These are phyloP conservation scores for Liquidambar formosana DNA, from an alignment of 164 flowering plant species.

Conservation along the genomic window DNA sequence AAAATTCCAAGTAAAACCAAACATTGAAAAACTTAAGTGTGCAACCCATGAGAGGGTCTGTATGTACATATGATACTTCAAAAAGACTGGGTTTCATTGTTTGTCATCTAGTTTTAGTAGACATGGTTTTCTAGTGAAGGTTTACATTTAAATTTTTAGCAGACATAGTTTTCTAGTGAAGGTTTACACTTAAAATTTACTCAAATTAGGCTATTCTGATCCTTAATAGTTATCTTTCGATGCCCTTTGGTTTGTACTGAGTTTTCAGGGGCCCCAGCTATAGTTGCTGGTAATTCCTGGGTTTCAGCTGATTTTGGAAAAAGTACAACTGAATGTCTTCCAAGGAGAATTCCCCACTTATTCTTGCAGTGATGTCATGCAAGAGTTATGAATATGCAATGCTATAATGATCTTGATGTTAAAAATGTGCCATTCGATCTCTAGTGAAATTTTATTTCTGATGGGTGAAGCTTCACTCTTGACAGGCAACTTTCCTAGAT, in stretches of 20 bases:
- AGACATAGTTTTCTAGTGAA: not conserved
- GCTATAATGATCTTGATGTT: no score
- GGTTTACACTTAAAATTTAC: no score
- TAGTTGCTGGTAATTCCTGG: no score
- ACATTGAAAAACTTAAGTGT: not conserved
- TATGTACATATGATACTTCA: not conserved
- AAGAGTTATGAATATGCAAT: no score
- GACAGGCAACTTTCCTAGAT: slow-evolving; percentile 90
- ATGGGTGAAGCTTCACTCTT: slow-evolving; percentile 12
- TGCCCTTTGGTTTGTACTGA: not conserved
- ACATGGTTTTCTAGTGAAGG: not conserved
- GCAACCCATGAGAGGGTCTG: not conserved
- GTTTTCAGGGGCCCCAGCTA: not conserved
- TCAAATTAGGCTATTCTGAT: not conserved
- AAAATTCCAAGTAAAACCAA: not conserved
- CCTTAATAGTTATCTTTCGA: not conserved
- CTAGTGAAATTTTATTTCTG: not conserved
- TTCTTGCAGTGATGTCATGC: not conserved
- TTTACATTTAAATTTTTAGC: no score
- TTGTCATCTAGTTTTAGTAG: not conserved
- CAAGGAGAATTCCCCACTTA: not conserved
- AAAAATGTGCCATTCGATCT: not conserved
- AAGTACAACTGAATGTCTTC: no score
- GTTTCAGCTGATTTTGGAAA: no score
- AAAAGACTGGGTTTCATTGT: not conserved